Evolutionary conservation across 495 filamentous ascomycete genomes (phyloP), one percentile per base, ranked within the genome.

Genomic region (Echria macrotheca): DNA sequence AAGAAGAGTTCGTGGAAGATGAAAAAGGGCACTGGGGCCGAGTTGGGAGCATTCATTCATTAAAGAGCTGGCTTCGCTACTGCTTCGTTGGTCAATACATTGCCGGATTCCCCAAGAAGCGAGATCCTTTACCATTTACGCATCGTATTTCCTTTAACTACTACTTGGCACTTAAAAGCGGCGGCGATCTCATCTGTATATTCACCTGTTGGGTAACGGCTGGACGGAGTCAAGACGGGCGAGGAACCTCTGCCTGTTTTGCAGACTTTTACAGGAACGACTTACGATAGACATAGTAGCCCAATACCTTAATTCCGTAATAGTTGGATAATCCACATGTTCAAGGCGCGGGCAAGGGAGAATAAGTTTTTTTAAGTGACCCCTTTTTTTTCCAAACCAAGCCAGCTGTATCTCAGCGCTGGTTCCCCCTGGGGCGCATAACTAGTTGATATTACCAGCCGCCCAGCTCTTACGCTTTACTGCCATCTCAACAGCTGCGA

Each of bases 1-100:
- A 91, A 88, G 73, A 84, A 81, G 69, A 82, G 71, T 40, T 62
- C 73, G 49, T 89, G 87, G 87, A 82, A 81, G 54, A 61, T 76
- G 47, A 89, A 85, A 70, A 85, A 82, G 64, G 67, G 53, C 39
- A 54, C 69, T 22, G 64, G 66, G 18, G 54, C 60, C 35, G 65
- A 69, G 36, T 57, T 73, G 19, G 66, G 68, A 31, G 61, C 71
- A 38, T 54, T 73, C 31, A 67, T 74, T 51, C 68, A 54, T 51
- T 73, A n/a, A n/a, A n/a, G 22, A 65, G 60, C 31, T 44, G 26
- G 21, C 15, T 12, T 41, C 26, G 19, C 14, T 40, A 15, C 23
- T 15, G 25, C n/a, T 6, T n/a, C n/a, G n/a, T n/a, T n/a, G n/a
- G n/a, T n/a, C n/a, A n/a, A n/a, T n/a, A n/a, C n/a, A n/a, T n/a